Evolutionary conservation across 2,329 filamentous ascomycete species (phyloP).

Genomic region (Cladosporium sp.): DNA sequence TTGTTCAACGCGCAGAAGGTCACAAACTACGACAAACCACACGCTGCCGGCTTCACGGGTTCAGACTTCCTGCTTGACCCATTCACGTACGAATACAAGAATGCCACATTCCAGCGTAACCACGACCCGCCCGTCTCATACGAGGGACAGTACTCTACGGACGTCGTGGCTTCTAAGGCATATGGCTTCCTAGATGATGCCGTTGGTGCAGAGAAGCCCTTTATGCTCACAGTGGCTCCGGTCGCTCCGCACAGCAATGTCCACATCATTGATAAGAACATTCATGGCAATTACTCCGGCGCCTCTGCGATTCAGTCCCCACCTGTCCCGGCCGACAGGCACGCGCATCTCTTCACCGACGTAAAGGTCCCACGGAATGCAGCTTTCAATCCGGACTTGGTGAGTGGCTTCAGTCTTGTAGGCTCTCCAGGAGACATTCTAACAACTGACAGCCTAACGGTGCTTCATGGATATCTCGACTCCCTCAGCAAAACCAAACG

Average conservation of each 20-base stretch:
- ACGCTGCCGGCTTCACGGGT: conserved; percentile 53
- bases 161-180: conserved; percentile 55
- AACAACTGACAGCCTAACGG: conserved; percentile 29
- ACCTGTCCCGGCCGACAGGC: conserved; percentile 24
- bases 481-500: conserved; percentile 41
- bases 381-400: conserved; percentile 56
- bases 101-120: conserved; percentile 59
- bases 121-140: conserved; percentile 50
- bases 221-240: conserved; percentile 62
- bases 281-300: conserved; percentile 6
- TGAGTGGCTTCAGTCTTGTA: not conserved
- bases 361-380: conserved; percentile 54
- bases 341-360: conserved; percentile 56
- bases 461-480: conserved; percentile 40
- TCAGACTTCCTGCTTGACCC: conserved; percentile 33
- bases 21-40: conserved; percentile 55
- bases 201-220: conserved; percentile 50
- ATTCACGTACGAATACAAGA: conserved; percentile 60
- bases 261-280: conserved; percentile 4
- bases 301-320: not conserved
- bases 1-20: conserved; percentile 60
- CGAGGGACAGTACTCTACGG: conserved; percentile 50
- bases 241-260: conserved; percentile 53
- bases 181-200: conserved; percentile 58
- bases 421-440: not conserved